A percentile compares a stretch with the other conserved stretches of the same genome.
These are phyloP conservation scores for Paulownia fortunei DNA, from an alignment of 257 asterid genomes.

Conservation along the genomic window DNA sequence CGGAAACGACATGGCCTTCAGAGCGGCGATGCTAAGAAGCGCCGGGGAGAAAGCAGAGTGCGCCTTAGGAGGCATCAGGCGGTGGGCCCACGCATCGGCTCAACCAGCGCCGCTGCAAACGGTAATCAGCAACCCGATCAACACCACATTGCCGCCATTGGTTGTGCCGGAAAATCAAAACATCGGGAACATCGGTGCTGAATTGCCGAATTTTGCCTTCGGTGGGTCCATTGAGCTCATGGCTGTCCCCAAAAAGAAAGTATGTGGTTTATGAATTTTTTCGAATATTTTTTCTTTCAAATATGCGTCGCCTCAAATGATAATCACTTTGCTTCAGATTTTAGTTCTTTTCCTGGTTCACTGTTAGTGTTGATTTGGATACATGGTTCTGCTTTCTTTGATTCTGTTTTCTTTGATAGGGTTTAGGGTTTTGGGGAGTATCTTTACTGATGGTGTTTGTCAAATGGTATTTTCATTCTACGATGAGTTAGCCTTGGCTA, in stretches of 20 bases:
- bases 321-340: background rate
- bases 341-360: background rate
- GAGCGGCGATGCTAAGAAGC: slow-evolving; percentile 29
- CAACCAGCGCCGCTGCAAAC: slow-evolving; percentile 44
- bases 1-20: slow-evolving; percentile 35
- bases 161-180: slow-evolving; percentile 50
- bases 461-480: background rate
- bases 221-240: slow-evolving; percentile 62
- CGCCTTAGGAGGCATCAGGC: slow-evolving; percentile 30
- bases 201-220: slow-evolving; percentile 29
- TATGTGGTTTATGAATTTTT: too few relatives aligned
- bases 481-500: too few relatives aligned
- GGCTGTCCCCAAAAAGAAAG: slow-evolving; percentile 78
- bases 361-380: background rate
- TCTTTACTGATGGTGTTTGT: background rate
- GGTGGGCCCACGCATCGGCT: slow-evolving; percentile 46
- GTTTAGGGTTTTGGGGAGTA: background rate
- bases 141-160: slow-evolving; percentile 39
- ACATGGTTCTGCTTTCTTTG: background rate
- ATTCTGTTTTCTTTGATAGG: background rate
- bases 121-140: slow-evolving; percentile 19
- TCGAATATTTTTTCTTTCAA: background rate
- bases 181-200: slow-evolving; percentile 25
- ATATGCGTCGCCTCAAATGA: background rate
- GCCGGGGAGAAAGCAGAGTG: slow-evolving; percentile 1